Conservation (phyloP, 208 protist species). For the Leishmania major region DNA sequence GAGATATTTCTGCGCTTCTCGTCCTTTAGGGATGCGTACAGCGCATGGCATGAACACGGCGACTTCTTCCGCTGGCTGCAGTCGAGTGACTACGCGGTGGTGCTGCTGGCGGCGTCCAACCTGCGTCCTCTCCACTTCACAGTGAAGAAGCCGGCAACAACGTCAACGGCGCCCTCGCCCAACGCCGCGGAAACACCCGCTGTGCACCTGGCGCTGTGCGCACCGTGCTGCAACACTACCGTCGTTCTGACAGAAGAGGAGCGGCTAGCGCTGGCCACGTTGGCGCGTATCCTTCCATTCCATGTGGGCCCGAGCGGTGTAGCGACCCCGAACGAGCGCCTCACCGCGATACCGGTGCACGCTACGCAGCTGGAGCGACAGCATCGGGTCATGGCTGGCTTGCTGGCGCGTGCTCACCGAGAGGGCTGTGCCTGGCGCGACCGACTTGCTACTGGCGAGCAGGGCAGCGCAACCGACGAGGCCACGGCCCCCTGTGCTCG, state of each 20-base stretch:
- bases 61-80: slow-evolving; percentile 37
- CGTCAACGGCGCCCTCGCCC: no score
- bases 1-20: slow-evolving; percentile 17
- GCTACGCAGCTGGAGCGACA: slow-evolving; percentile 14
- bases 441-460: background rate
- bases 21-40: slow-evolving; percentile 14
- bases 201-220: slow-evolving; percentile 26
- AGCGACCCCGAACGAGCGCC: background rate
- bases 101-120: slow-evolving; percentile 48
- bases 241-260: slow-evolving; percentile 25
- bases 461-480: background rate
- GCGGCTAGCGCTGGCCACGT: slow-evolving; percentile 11
- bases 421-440: slow-evolving; percentile 28
- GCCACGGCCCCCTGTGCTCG: background rate
- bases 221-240: slow-evolving; percentile 30
- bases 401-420: slow-evolving; percentile 27
- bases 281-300: slow-evolving; percentile 23
- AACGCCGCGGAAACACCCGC: background rate
- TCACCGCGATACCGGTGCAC: background rate
- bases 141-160: background rate
- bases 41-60: slow-evolving; percentile 19
- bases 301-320: background rate
- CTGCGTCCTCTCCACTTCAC: slow-evolving; percentile 25
- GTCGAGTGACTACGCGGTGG: slow-evolving; percentile 32
- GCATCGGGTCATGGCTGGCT: background rate